Percentiles rank a stretch among this genome's conserved stretches.
These are phyloP conservation scores for Ustilago trichophora DNA, from an alignment of 1,284 basidiomycete genomes.

Conservation along the genomic window DNA sequence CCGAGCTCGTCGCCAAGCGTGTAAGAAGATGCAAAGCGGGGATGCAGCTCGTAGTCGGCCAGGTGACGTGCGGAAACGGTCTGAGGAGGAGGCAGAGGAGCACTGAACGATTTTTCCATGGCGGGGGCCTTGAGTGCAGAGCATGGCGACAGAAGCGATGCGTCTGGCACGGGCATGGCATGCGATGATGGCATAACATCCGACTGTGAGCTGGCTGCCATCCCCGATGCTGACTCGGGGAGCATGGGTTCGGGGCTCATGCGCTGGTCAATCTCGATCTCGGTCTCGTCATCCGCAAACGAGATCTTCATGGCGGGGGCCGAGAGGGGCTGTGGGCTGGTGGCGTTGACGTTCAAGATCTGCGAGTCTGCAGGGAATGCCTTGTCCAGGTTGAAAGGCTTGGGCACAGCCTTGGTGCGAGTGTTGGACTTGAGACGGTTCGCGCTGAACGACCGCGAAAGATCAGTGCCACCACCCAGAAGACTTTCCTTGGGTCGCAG, in stretches of 20 bases:
- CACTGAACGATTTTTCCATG: constrained; percentile 66
- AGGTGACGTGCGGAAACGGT: constrained; percentile 54
- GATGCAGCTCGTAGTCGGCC: constrained; percentile 72
- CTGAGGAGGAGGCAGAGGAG: constrained; percentile 39
- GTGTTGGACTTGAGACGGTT: constrained; percentile 37
- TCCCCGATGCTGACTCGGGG: constrained; percentile 3
- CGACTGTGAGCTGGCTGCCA: constrained; percentile 6
- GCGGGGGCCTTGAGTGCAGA: constrained; percentile 31
- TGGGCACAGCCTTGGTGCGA: constrained; percentile 41
- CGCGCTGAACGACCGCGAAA: constrained; percentile 48
- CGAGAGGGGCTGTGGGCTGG: constrained; percentile 32
- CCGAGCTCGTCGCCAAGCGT: constrained; percentile 78
- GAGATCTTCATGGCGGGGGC: constrained; percentile 50
- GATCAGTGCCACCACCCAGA: constrained; percentile 36
- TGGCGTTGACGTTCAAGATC: constrained; percentile 6
- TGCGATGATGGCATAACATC: constrained; percentile 3
- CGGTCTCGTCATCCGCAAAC: constrained; percentile 34
- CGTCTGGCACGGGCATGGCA: constrained; percentile 13
- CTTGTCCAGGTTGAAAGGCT: constrained; percentile 44
- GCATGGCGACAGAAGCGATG: constrained; percentile 33
- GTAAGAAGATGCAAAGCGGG: constrained; percentile 76
- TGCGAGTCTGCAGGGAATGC: constrained; percentile 27
- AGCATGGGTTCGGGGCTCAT: constrained; percentile 29
- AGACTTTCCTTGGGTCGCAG: constrained; percentile 38
- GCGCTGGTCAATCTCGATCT: constrained; percentile 33